A percentile compares a stretch with the other conserved stretches of the same genome.
These are phyloP conservation scores for Hawksworthiomyces lignivorus DNA, from an alignment of 2,329 filamentous ascomycete genomes.

Conservation along the genomic window DNA sequence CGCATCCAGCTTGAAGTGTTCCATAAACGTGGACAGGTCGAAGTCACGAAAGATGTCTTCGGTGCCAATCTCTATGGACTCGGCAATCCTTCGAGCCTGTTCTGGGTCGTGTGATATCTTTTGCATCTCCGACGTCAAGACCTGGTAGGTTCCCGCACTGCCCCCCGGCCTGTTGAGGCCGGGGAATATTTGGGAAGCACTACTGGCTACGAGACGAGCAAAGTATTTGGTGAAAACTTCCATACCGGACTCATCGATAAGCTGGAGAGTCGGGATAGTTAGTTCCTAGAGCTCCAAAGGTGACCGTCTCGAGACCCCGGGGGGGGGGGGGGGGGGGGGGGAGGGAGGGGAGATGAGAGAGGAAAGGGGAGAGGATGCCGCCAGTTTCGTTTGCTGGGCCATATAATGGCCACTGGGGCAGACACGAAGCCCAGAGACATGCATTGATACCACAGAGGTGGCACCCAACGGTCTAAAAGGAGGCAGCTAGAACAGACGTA, in stretches of 20 bases:
- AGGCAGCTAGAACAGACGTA: background rate
- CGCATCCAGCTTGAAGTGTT: conserved; percentile 90
- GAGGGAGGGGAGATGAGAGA: background rate
- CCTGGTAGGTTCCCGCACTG: conserved; percentile 73
- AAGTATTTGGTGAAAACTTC: conserved; percentile 97
- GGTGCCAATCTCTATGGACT: conserved; percentile 82
- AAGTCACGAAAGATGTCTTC: conserved; percentile 95
- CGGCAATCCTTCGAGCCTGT: conserved; percentile 84
- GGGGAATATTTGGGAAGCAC: conserved; percentile 86
- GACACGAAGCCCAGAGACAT: no score
- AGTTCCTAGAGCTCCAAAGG: background rate
- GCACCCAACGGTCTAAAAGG: background rate
- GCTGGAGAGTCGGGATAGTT: conserved; percentile 39
- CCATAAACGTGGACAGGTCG: conserved; percentile 89
- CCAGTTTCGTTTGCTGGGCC: no score
- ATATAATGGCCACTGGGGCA: no score
- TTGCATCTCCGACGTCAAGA: conserved; percentile 75
- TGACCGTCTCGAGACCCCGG: no score
- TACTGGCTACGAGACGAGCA: conserved; percentile 81
- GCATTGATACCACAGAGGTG: no score
- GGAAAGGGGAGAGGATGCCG: conserved; percentile 1
- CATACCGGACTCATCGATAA: conserved; percentile 98
- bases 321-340: background rate
- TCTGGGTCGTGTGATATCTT: conserved; percentile 75
- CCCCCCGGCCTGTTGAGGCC: conserved; percentile 64